These are phyloP conservation scores for Beauveria sp. DNA, from an alignment of 2,329 filamentous ascomycete genomes.

Conservation along the genomic window DNA sequence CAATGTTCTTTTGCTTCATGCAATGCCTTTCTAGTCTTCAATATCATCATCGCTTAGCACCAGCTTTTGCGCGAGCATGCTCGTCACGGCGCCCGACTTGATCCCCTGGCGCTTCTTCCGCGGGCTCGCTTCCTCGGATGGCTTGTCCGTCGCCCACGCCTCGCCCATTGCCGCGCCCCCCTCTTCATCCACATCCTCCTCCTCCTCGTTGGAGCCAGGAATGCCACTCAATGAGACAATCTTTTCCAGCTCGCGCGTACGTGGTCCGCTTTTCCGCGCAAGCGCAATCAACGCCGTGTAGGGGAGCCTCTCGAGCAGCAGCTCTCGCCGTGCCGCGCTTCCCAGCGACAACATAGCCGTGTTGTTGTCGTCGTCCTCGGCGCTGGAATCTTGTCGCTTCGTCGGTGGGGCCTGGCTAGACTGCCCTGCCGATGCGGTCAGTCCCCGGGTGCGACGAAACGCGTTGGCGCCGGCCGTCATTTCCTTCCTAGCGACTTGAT, in stretches of 20 bases:
- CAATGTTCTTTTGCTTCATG: constrained; percentile 18
- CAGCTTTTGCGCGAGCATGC: constrained; percentile 54
- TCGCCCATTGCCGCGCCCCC: constrained; percentile 28
- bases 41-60: constrained; percentile 80
- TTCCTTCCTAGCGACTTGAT: constrained; percentile 26
- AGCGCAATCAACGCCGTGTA: constrained; percentile 67
- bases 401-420: neutral
- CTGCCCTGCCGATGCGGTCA: constrained; percentile 4
- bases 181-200: constrained; percentile 36
- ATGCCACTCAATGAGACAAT: constrained; percentile 61
- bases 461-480: constrained; percentile 39
- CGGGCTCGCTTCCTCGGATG: constrained; percentile 45
- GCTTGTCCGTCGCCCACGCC: constrained; percentile 55
- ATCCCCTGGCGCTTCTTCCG: constrained; percentile 38
- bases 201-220: constrained; percentile 38
- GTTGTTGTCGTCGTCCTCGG: constrained; percentile 16
- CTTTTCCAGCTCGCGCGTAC: constrained; percentile 55
- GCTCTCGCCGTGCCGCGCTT: constrained; percentile 59
- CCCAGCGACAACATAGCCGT: constrained; percentile 50
- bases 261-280: constrained; percentile 29
- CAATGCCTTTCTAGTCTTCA: constrained; percentile 46
- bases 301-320: constrained; percentile 78
- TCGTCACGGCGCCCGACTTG: constrained; percentile 28
- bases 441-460: constrained; percentile 32
- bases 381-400: neutral